Conservation (phyloP, 1,284 basidiomycete species). For the Pholiota adiposa region DNA sequence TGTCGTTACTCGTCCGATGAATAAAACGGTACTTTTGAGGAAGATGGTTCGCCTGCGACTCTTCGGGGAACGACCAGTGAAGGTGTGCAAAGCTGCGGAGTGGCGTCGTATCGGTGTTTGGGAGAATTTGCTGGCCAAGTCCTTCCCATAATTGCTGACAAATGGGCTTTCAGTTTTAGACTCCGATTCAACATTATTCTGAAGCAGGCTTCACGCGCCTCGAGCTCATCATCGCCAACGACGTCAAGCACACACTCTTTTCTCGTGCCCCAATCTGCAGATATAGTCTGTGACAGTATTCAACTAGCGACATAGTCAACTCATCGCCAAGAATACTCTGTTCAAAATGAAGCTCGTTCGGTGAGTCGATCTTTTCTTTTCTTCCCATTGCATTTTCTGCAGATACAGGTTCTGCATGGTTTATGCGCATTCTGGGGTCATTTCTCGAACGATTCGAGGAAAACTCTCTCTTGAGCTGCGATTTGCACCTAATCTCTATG, state of each 20-base stretch:
- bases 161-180: constrained; percentile 1
- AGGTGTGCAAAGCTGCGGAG: not conserved
- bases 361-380: constrained; percentile 29
- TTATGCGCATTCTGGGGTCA: not conserved
- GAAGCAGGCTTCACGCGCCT: not conserved
- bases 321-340: not conserved
- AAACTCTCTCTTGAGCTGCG: too few relatives aligned
- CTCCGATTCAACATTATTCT: constrained; percentile 17
- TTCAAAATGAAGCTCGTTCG: constrained; percentile 50
- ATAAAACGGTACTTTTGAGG: not conserved
- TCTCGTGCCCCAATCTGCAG: not conserved
- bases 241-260: constrained; percentile 5
- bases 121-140: not conserved
- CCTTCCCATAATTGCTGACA: not conserved
- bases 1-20: not conserved
- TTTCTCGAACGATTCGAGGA: not conserved
- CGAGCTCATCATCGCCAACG: constrained; percentile 12
- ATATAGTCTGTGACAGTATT: not conserved
- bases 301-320: not conserved
- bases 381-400: constrained; percentile 1
- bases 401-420: not conserved
- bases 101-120: not conserved
- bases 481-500: not conserved
- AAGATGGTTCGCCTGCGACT: not conserved
- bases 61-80: not conserved